Evolutionary conservation across 805 yeast genomes (phyloP).

Genomic region (Torulaspora franciscae): DNA sequence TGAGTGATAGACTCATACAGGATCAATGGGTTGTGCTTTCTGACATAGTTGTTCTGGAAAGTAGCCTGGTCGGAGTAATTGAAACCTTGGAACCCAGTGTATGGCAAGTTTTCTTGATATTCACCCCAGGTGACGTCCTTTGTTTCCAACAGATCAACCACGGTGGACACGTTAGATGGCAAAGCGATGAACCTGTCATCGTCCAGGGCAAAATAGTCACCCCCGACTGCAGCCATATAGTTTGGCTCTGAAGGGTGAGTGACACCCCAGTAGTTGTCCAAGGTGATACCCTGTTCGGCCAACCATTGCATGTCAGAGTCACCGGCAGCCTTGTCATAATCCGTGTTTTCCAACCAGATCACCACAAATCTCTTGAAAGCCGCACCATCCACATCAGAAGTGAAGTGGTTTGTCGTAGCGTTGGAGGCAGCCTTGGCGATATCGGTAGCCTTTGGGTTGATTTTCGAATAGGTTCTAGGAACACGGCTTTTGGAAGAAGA

Average conservation of each 20-base stretch:
- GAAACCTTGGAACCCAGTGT: slow-evolving; percentile 48
- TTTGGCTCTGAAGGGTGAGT: slow-evolving; percentile 55
- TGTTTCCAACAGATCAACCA: slow-evolving; percentile 46
- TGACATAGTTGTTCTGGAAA: slow-evolving; percentile 44
- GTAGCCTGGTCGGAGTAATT: slow-evolving; percentile 42
- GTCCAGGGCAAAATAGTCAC: slow-evolving; percentile 47
- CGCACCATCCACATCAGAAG: slow-evolving; percentile 39
- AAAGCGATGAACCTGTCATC: slow-evolving; percentile 43
- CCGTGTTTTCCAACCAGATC: slow-evolving; percentile 51
- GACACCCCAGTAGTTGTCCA: slow-evolving; percentile 49
- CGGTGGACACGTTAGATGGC: slow-evolving; percentile 44
- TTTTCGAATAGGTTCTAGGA: slow-evolving; percentile 31
- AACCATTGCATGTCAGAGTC: slow-evolving; percentile 42
- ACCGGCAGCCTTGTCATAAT: slow-evolving; percentile 46
- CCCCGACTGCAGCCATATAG: slow-evolving; percentile 46
- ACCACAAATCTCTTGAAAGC: slow-evolving; percentile 40
- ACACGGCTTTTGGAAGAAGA: slow-evolving; percentile 19
- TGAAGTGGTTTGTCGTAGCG: slow-evolving; percentile 32
- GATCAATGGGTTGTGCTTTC: slow-evolving; percentile 50
- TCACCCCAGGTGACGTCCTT: slow-evolving; percentile 48
- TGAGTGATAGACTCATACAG: slow-evolving; percentile 40
- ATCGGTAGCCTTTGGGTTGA: slow-evolving; percentile 34
- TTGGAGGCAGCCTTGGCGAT: slow-evolving; percentile 35
- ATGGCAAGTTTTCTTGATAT: slow-evolving; percentile 51
- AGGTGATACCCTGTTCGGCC: slow-evolving; percentile 42